These are phyloP conservation scores for Plasmopara viticola DNA, from an alignment of 352 stramenopile genomes.

Conservation along the genomic window DNA sequence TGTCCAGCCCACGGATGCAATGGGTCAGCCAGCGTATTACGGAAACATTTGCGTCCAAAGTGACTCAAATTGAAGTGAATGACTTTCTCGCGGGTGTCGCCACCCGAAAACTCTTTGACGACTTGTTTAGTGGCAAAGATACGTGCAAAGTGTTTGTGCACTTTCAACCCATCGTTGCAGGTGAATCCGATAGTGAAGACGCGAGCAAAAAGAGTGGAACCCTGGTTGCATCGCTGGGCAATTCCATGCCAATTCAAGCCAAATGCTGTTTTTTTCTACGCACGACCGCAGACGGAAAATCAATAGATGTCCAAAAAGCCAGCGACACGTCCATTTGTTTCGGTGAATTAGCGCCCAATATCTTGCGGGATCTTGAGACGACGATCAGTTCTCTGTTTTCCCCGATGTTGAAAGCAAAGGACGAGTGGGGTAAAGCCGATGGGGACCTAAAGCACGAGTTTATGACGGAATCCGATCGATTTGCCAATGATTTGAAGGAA, in stretches of 20 bases:
- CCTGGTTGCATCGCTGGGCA: conserved; percentile 64
- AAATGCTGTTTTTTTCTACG: conserved; percentile 86
- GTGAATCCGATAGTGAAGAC: conserved; percentile 7
- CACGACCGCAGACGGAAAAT: conserved; percentile 60
- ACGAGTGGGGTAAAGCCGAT: conserved; percentile 95
- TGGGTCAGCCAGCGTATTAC: conserved; percentile 71
- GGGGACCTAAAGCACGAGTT: conserved; percentile 90
- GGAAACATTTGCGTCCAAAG: conserved; percentile 70
- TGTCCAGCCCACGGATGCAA: conserved; percentile 76
- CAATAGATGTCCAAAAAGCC: conserved; percentile 64
- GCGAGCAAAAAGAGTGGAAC: conserved; percentile 30
- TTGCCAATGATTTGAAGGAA: conserved; percentile 91
- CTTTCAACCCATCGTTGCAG: conserved; percentile 25
- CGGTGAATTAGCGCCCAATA: conserved; percentile 80
- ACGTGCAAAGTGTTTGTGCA: conserved; percentile 75
- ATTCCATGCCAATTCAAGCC: conserved; percentile 54
- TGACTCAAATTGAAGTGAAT: conserved; percentile 42
- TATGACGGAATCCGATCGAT: conserved; percentile 93
- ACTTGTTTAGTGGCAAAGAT: conserved; percentile 67
- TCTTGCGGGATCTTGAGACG: conserved; percentile 72
- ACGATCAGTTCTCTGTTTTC: conserved; percentile 85
- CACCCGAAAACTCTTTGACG: conserved; percentile 69
- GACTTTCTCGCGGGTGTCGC: conserved; percentile 51
- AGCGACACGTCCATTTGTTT: conserved; percentile 78
- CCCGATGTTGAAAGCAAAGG: conserved; percentile 89